Evolutionary conservation across 805 yeast genomes (phyloP).

Genomic region (Candida gorgasii): DNA sequence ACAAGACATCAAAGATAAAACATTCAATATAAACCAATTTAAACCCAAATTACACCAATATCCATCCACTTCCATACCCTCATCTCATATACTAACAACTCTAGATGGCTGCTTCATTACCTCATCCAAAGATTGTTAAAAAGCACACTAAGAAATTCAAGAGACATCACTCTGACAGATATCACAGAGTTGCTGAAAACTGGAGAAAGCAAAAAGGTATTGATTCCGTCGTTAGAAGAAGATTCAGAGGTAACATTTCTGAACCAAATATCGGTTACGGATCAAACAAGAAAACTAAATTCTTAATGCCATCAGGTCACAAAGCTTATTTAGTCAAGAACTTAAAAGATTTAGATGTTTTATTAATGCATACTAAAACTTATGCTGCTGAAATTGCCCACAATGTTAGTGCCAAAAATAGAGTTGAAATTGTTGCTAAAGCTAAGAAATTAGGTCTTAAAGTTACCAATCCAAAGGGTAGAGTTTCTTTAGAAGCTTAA

Average conservation of each 20-base stretch:
- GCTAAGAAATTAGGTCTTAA: slow-evolving; percentile 98
- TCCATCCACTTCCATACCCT: background rate
- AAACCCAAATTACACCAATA: background rate
- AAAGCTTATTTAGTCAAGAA: slow-evolving; percentile 93
- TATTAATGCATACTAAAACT: slow-evolving; percentile 95
- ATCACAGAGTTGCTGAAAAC: slow-evolving; percentile 95
- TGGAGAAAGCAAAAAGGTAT: slow-evolving; percentile 99
- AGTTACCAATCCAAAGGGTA: slow-evolving; percentile 99
- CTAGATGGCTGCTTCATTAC: slow-evolving; percentile 88
- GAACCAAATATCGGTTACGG: slow-evolving; percentile 99
- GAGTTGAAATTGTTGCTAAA: slow-evolving; percentile 92
- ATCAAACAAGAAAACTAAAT: slow-evolving; percentile 98
- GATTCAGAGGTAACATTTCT: slow-evolving; percentile 98
- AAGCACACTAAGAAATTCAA: slow-evolving; percentile 98
- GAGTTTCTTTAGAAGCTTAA: slow-evolving; percentile 97
- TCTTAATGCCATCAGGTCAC: slow-evolving; percentile 96
- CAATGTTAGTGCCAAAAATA: slow-evolving; percentile 97
- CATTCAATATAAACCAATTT: background rate
- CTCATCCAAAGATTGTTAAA: slow-evolving; percentile 99
- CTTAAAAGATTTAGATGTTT: slow-evolving; percentile 89
- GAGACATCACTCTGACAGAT: slow-evolving; percentile 99
- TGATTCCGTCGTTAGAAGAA: slow-evolving; percentile 99
- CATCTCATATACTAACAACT: slow-evolving; percentile 11
- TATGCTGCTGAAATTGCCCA: slow-evolving; percentile 99
- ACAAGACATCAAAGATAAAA: background rate